Evolutionary conservation across 116 monocot species (phyloP).

Genomic region (Dioscorea cayenensis): DNA sequence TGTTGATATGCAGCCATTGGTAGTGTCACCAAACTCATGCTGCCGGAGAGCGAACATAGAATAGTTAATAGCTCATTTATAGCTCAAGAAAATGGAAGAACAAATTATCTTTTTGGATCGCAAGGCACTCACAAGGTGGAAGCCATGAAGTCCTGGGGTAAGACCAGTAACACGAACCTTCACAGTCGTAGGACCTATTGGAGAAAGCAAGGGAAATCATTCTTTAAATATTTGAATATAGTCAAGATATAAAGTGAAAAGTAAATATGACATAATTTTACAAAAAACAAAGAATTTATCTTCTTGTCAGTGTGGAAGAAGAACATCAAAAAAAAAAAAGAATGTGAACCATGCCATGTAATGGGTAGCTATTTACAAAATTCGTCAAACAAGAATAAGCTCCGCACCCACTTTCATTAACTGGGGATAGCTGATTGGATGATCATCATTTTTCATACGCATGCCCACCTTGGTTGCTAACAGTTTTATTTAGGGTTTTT

Average conservation of each 20-base stretch:
- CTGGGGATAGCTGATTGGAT: not conserved
- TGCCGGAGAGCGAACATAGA: constrained; percentile 20
- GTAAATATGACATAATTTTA: no score
- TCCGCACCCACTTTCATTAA: not conserved
- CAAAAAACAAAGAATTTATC: no score
- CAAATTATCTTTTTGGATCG: not conserved
- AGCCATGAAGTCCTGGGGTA: constrained; percentile 73
- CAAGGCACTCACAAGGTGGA: constrained; percentile 62
- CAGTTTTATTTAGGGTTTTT: no score
- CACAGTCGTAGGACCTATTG: constrained; percentile 81
- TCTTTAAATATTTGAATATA: not conserved
- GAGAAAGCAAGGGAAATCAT: not conserved
- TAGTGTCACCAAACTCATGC: constrained; percentile 84
- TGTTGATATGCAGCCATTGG: constrained; percentile 94
- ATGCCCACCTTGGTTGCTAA: not conserved
- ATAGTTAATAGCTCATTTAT: not conserved
- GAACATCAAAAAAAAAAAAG: not conserved
- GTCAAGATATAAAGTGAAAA: not conserved
- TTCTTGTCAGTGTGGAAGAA: not conserved
- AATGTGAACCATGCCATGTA: not conserved
- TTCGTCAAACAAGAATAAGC: not conserved
- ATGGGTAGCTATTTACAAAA: not conserved
- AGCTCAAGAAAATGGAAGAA: not conserved
- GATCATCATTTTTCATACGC: not conserved
- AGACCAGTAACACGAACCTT: constrained; percentile 69